Percentiles rank a stretch among this genome's conserved stretches.
phyloP scores from a whole-genome alignment of 805 yeast genomes.

The Hanseniaspora mollemarum region DNA sequence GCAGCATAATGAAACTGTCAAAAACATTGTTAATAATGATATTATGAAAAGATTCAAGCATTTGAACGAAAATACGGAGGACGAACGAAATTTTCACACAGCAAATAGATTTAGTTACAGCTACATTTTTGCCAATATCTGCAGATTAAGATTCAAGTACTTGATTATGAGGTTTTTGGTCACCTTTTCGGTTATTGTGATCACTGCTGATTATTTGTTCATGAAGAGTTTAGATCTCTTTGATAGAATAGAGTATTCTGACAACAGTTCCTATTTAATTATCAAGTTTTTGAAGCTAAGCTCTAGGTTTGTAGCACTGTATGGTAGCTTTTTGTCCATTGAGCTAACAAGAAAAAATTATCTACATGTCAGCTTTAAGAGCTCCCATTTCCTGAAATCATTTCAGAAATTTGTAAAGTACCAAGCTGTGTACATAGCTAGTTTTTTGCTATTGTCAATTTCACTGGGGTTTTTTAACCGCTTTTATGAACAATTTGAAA shows the following conservation, averaged over 20 bases:
- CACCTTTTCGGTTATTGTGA: slow-evolving; percentile 20
- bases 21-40: slow-evolving; percentile 6
- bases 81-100: background rate
- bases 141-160: slow-evolving; percentile 33
- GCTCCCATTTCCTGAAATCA: background rate
- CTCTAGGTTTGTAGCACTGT: slow-evolving; percentile 17
- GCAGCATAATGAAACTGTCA: slow-evolving; percentile 4
- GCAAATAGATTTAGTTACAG: slow-evolving; percentile 28
- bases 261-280: background rate
- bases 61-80: background rate
- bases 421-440: background rate
- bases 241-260: no score
- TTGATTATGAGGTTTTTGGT: slow-evolving; percentile 30
- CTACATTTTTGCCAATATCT: slow-evolving; percentile 33
- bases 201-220: background rate
- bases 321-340: slow-evolving; percentile 28
- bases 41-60: background rate
- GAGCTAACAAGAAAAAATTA: slow-evolving; percentile 34
- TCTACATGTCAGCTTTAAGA: slow-evolving; percentile 30
- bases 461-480: background rate
- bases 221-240: background rate
- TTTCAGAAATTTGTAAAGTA: background rate
- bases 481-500: slow-evolving; percentile 3
- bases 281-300: background rate
- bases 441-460: slow-evolving; percentile 5